These are phyloP conservation scores for Arctium minus DNA, from an alignment of 129 eudicot genomes.

Conservation along the genomic window DNA sequence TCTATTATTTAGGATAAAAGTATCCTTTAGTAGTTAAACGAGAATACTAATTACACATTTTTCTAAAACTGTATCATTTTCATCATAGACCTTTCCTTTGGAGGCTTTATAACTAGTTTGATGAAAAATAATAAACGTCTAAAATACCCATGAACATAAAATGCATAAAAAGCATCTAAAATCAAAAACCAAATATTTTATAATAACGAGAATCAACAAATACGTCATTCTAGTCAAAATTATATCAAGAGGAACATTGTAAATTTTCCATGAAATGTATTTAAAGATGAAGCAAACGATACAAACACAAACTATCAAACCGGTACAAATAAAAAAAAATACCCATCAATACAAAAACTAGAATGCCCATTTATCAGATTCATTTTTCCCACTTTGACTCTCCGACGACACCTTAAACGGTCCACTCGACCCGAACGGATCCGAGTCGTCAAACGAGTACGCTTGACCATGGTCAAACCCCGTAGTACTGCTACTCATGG, in stretches of 20 bases:
- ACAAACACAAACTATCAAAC: conserved; percentile 21
- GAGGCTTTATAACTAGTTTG: too few species aligned
- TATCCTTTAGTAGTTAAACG: too few species aligned
- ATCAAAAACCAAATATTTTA: conserved; percentile 3
- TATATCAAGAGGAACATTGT: conserved; percentile 12
- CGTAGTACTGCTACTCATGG: conserved; percentile 49
- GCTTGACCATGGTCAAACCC: conserved; percentile 65
- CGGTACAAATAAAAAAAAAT: neutral
- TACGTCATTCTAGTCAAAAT: conserved; percentile 8
- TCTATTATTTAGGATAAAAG: too few species aligned
- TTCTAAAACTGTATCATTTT: too few species aligned
- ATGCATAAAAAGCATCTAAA: neutral
- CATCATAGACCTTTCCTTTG: too few species aligned
- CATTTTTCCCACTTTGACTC: conserved; percentile 48
- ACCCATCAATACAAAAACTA: conserved; percentile 22
- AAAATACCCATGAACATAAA: neutral
- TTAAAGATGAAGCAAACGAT: conserved; percentile 18
- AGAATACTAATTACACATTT: too few species aligned
- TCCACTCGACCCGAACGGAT: conserved; percentile 83
- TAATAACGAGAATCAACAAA: conserved; percentile 1
- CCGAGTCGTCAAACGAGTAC: conserved; percentile 76
- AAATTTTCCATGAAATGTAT: neutral
- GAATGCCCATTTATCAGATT: conserved; percentile 65
- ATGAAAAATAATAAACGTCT: neutral
- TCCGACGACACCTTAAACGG: conserved; percentile 84